phyloP scores from a whole-genome alignment of 495 filamentous ascomycete genomes.

The Trichoderma erinaceum region DNA sequence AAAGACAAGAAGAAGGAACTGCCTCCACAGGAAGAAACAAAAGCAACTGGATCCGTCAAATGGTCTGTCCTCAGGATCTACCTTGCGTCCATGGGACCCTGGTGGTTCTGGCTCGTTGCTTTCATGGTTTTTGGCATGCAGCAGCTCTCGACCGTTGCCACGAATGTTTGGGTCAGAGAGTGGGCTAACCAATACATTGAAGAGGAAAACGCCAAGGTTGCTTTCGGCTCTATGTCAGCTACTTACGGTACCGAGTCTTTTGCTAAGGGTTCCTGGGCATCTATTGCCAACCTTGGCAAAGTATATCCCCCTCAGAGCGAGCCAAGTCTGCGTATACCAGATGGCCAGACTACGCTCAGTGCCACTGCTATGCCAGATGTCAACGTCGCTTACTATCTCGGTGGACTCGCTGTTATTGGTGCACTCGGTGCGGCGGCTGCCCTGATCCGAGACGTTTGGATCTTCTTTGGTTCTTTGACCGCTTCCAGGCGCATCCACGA shows the following conservation, averaged over 20 bases:
- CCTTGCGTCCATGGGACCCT: slow-evolving; percentile 79
- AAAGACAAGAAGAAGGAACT: slow-evolving; percentile 38
- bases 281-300: slow-evolving; percentile 30
- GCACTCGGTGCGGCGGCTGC: slow-evolving; percentile 67
- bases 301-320: slow-evolving; percentile 17
- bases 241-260: slow-evolving; percentile 18
- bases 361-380: slow-evolving; percentile 46
- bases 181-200: slow-evolving; percentile 62
- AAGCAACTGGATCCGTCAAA: slow-evolving; percentile 79
- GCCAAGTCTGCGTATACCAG: neutral
- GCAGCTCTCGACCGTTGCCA: slow-evolving; percentile 76
- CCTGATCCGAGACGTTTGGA: slow-evolving; percentile 68
- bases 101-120: slow-evolving; percentile 87
- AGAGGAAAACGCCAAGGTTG: slow-evolving; percentile 25
- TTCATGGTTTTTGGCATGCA: slow-evolving; percentile 67
- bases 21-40: slow-evolving; percentile 60
- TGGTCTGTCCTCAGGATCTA: slow-evolving; percentile 80
- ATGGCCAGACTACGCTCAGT: neutral
- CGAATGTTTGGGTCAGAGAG: slow-evolving; percentile 87
- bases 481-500: slow-evolving; percentile 84
- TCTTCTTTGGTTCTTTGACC: slow-evolving; percentile 87
- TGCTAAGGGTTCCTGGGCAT: slow-evolving; percentile 32
- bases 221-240: neutral
- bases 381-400: slow-evolving; percentile 76
- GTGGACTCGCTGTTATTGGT: slow-evolving; percentile 74